A percentile compares a stretch with the other conserved stretches of the same genome.
phyloP scores from a whole-genome alignment of 75 land plant species.

The Selaginella moellendorffii region DNA sequence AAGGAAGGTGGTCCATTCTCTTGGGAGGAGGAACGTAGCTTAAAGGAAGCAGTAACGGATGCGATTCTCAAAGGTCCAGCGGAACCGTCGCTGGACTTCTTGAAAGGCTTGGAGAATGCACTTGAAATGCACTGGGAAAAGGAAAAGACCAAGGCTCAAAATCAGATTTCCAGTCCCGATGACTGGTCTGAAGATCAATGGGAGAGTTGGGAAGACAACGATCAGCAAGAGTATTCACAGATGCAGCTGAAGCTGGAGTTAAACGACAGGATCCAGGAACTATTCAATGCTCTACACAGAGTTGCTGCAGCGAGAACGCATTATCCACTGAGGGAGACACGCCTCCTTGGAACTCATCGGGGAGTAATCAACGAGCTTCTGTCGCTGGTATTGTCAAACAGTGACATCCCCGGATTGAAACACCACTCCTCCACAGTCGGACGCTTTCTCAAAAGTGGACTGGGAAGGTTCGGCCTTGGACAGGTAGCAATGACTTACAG shows the following conservation, averaged over 20 bases:
- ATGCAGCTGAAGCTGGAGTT: conserved; percentile 75
- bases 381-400: conserved; percentile 35
- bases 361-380: conserved; percentile 54
- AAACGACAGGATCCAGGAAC: conserved; percentile 57
- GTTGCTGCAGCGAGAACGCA: conserved; percentile 42
- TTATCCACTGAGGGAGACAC: conserved; percentile 18
- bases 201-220: conserved; percentile 46
- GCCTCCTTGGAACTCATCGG: conserved; percentile 11
- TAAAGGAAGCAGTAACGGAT: conserved; percentile 78
- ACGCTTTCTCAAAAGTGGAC: conserved; percentile 82
- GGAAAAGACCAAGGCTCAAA: conserved; percentile 12
- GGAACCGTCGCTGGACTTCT: conserved; percentile 40
- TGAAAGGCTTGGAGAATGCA: conserved; percentile 52
- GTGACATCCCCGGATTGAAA: conserved; percentile 69
- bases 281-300: conserved; percentile 57
- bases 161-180: no score
- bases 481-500: conserved; percentile 35
- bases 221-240: conserved; percentile 30
- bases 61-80: conserved; percentile 57
- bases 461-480: conserved; percentile 91
- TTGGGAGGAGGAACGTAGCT: conserved; percentile 77
- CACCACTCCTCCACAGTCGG: conserved; percentile 85
- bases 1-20: conserved; percentile 66
- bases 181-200: conserved; percentile 67
- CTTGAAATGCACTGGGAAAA: conserved; percentile 37